Base-by-base conservation (phyloP, 164 flowering plant species). In the Vitis rupestris region DNA sequence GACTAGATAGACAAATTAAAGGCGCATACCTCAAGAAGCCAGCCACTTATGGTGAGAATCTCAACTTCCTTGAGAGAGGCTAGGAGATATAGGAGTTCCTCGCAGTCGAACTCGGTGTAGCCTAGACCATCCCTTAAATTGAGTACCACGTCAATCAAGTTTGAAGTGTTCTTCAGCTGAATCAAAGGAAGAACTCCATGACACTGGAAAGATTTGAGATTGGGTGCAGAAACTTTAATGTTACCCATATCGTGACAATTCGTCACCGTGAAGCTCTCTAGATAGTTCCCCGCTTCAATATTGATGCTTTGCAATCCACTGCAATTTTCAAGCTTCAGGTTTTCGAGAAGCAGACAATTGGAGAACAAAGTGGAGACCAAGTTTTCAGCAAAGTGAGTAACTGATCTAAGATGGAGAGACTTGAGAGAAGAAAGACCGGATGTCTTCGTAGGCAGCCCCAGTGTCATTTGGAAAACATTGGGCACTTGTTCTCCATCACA, bases 1-100 rank as follows among this genome's bases (percentile, higher is more conserved):
- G 2, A 23, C 1, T 23, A 23, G 27, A 23, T 23, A 23, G 62
- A 30, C 50, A 15, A 59, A 10, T 29, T 50, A 9, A 50, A 50
- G 11, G 13, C 9, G 16, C 6, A 13, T 72, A 72, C 75, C 71
- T 73, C 71, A 63, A 73, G 67, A 53, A 73, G 72, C 76, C 76
- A 73, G 14, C 71, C 71, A 19, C 71, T 67, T 4, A 67, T 10
- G 3, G 58, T 61, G 23, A 73, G 67, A 10, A 9, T 49, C 49
- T 67, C 63, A 12, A 73, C 71, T 8, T 73, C 71, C 49, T 68
- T 62, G 50, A 73, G n/a, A 50, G 61, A 54, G n/a, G 50, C 64
- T 2, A 73, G 58, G 44, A 67, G 67, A 49, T 48, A 48, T n/a
- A 73, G 30, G 57, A 59, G 17, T 17, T 73, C 76, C 37, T 73